Evolutionary conservation across 176 grass and related monocot genomes (phyloP), one percentile per base, ranked within the genome.

Genomic region (Avena insularis): DNA sequence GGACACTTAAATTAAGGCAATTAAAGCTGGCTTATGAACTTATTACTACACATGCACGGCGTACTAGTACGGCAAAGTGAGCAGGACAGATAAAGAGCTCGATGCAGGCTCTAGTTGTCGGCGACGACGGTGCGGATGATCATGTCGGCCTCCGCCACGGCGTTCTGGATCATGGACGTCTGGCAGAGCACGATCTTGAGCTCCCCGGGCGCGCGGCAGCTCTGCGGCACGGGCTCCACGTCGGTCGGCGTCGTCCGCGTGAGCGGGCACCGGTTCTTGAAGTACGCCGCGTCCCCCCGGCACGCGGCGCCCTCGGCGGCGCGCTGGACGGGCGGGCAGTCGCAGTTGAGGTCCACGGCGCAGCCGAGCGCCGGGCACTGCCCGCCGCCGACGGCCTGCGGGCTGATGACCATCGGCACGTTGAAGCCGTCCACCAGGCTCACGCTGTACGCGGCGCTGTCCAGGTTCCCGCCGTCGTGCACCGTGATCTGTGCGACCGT

Each of bases 391-490:
- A 7, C 1, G 38, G 87, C 80, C 84, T 90, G 87, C 69, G 88
- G 91, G 68, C 81, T 87, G 27, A 92, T 8, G 12, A 90, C 84
- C 13, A 75, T 14, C 12, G 91, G 91, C 81, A 90, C 84, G 88
- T 92, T 92, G 88, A 92, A 92, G 9, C 91, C 91, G 81, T 92
- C 84, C 1, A 90, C 80, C 0, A 92, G 84, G 91, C 87, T 90
- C 8, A 92, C 84, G 84, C 84, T 87, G 84, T 90, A 92, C 10
- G 60, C 7, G 21, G 84, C 84, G 38, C 21, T 67, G 81, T 80
- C 87, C 8, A 23, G 59, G 86, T 12, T 6, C 1, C 75, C 81
- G 60, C 67, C 35, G 91, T 58, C 78, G 76, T 90, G 83, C 76
- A 90, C 79, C 23, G 62, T 79, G 8, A 89, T 2, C 83, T 92